Conservation (phyloP, 176 grass and related monocot genomes). For the Zizania latifolia region DNA sequence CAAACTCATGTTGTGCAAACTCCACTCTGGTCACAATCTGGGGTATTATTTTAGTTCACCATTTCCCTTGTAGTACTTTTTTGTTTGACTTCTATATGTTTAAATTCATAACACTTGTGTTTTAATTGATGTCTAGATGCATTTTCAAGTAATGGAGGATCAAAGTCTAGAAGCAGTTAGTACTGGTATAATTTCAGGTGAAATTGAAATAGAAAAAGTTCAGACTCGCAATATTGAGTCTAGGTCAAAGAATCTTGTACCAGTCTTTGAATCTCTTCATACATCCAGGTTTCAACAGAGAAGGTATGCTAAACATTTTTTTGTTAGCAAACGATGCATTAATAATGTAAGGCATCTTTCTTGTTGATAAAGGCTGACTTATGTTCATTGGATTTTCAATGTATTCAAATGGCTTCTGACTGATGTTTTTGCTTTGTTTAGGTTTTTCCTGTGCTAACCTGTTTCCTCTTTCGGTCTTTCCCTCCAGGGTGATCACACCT, state of each 20-base stretch:
- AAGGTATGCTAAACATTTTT: slow-evolving; percentile 42
- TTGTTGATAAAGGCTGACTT: not conserved
- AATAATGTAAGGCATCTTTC: not conserved
- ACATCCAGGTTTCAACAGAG: slow-evolving; percentile 64
- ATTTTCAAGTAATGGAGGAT: slow-evolving; percentile 66
- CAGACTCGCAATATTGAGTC: slow-evolving; percentile 53
- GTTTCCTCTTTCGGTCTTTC: not conserved
- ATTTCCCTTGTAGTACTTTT: slow-evolving; percentile 1
- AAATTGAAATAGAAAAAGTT: slow-evolving; percentile 70
- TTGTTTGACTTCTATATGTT: slow-evolving; percentile 15
- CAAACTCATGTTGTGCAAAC: slow-evolving; percentile 57
- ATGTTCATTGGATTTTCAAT: not conserved
- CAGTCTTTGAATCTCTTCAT: slow-evolving; percentile 72
- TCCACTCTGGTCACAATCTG: slow-evolving; percentile 77
- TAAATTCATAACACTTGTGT: slow-evolving; percentile 10
- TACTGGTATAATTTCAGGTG: slow-evolving; percentile 31
- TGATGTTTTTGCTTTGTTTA: not conserved
- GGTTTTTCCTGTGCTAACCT: slow-evolving; percentile 10
- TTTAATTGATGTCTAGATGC: slow-evolving; percentile 48
- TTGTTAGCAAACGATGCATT: not conserved
- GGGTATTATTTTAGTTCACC: slow-evolving; percentile 48
- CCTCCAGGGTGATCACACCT: slow-evolving; percentile 37
- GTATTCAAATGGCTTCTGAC: not conserved
- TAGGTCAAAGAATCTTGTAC: slow-evolving; percentile 73
- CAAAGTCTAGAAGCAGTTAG: slow-evolving; percentile 26